Evolutionary conservation across 257 asterid species (phyloP), one percentile per base, ranked within the genome.

Genomic region (Ballota nigra): DNA sequence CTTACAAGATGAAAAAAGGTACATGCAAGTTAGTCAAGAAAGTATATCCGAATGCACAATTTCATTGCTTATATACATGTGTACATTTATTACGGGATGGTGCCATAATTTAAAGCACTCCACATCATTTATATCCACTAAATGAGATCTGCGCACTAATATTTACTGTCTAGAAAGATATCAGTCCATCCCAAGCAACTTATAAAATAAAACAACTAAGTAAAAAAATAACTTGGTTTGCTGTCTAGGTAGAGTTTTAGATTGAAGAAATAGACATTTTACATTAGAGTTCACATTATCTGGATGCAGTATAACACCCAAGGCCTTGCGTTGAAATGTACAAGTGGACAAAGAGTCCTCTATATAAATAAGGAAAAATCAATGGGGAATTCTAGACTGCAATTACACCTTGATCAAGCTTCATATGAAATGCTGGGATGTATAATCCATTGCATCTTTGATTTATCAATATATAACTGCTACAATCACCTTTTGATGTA

Each of bases 401-500:
- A 7, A 56, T 36, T 24, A 13, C 22, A 63, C 66, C 41, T 63
- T 29, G 64, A 63, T 28, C 43, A 10, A 70, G 63, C 57, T 43
- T 64, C 49, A 43, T 72, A 60, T 53, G 24, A 53, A 20, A 63
- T 29, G 66, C 38, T 69, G 51, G 62, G 49, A 40, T 18, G n/a
- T n/a, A n/a, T n/a, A n/a, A n/a, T n/a, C n/a, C n/a, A n/a, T n/a
- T 67, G 53, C 67, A 60, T 15, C 3, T 65, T 28, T 38, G 58
- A 73, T 11, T 47, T 29, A 67, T 23, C 47, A 16, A 29, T 9
- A 24, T 45, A 20, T 41, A 70, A 76, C 49, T 56, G 66, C 52
- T 58, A 69, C 38, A 64, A 15, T 76, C 38, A 63, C 3, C 55
- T 47, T 47, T 47, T n/a, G 10, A 47, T 47, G 9, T 47, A 47